phyloP scores from a whole-genome alignment of 73 alveolate genomes.

The Paramecium sonneborni region DNA sequence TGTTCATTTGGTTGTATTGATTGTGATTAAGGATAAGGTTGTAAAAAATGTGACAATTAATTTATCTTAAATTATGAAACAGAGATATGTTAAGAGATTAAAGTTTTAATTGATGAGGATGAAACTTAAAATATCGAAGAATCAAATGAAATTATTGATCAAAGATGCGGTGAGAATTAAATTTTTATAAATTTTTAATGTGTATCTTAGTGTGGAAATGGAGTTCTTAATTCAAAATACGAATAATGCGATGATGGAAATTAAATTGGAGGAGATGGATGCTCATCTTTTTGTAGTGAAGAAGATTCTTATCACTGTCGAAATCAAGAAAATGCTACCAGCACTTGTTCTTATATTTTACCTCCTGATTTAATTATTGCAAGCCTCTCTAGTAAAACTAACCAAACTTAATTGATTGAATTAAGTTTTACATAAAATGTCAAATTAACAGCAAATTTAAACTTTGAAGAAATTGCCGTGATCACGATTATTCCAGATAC shows the following conservation, averaged over 20 bases:
- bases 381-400: not conserved
- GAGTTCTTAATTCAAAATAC: not conserved
- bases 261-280: not conserved
- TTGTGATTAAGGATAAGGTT: not conserved
- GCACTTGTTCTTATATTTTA: not conserved
- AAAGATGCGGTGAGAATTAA: not conserved
- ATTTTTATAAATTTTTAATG: not conserved
- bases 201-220: not conserved
- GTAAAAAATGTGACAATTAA: not conserved
- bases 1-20: not conserved
- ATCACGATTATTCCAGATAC: not conserved
- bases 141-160: not conserved
- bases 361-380: not conserved
- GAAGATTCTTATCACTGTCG: not conserved
- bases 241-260: not conserved
- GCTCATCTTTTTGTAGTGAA: not conserved
- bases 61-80: not conserved
- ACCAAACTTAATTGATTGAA: not conserved
- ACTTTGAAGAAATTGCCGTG: not conserved
- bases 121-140: too few relatives aligned
- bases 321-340: not conserved
- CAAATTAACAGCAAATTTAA: too few relatives aligned
- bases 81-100: not conserved
- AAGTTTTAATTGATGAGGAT: too few relatives aligned
- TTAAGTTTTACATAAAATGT: not conserved